Percentiles rank a stretch among this genome's conserved stretches.
These are phyloP conservation scores for Trametes coccinea DNA, from an alignment of 768 basidiomycete genomes.

Conservation along the genomic window DNA sequence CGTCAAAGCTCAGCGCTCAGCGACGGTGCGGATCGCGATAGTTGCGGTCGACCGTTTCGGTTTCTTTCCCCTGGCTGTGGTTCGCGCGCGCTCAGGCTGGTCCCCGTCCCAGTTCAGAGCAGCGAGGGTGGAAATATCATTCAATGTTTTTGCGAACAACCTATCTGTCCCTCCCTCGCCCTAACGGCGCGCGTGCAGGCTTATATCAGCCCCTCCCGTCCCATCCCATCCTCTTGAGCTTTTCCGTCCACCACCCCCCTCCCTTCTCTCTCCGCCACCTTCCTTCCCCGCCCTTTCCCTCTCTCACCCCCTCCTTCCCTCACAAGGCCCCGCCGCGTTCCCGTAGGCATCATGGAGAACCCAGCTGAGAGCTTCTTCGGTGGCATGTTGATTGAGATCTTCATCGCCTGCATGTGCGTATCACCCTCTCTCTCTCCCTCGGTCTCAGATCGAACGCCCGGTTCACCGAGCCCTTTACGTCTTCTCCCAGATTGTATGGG, in stretches of 20 bases:
- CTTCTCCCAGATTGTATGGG: constrained; percentile 4
- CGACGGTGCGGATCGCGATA: constrained; percentile 2
- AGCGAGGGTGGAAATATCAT: background rate
- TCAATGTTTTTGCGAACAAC: constrained; percentile 2
- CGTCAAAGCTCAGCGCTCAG: background rate
- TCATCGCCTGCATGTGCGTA: constrained; percentile 18
- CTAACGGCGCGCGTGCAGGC: background rate
- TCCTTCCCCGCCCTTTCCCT: background rate
- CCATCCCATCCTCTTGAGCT: background rate
- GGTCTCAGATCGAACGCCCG: background rate
- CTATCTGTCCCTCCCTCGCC: background rate
- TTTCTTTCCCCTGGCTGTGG: background rate
- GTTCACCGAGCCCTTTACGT: background rate
- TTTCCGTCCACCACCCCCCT: constrained; percentile 1
- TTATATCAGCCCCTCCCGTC: constrained; percentile 1
- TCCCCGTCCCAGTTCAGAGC: too few species aligned
- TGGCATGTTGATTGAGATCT: constrained; percentile 15
- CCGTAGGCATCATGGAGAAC: constrained; percentile 12
- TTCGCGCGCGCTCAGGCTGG: too few species aligned
- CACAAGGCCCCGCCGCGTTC: background rate
- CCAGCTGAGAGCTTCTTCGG: constrained; percentile 15
- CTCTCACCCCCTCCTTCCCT: background rate
- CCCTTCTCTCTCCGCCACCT: background rate
- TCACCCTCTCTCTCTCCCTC: background rate
- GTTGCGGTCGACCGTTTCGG: background rate